Evolutionary conservation across 2,329 filamentous ascomycete genomes (phyloP).

Genomic region (Kalaharituber pfeilii): DNA sequence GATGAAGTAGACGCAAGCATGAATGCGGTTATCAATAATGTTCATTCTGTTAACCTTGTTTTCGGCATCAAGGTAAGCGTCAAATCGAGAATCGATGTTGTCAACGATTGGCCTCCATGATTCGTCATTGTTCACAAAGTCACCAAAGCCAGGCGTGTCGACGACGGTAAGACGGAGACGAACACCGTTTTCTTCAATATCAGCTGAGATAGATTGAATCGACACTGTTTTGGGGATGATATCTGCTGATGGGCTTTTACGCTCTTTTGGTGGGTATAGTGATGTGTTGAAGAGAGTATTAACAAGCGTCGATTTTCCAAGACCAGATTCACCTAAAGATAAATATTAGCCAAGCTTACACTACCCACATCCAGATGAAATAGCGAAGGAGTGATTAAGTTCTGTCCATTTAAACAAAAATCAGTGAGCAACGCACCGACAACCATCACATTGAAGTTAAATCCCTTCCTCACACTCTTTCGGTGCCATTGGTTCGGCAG

Average conservation of each 20-base stretch:
- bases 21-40: slow-evolving; percentile 97
- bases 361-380: too few relatives aligned
- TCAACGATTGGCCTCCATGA: slow-evolving; percentile 98
- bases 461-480: slow-evolving; percentile 99
- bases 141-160: slow-evolving; percentile 92
- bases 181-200: slow-evolving; percentile 97
- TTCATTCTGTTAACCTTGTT: slow-evolving; percentile 99
- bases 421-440: slow-evolving; percentile 55
- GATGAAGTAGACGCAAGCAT: slow-evolving; percentile 98
- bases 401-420: too few relatives aligned
- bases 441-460: slow-evolving; percentile 99
- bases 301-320: slow-evolving; percentile 97
- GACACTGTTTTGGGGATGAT: slow-evolving; percentile 97
- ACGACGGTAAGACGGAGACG: slow-evolving; percentile 91
- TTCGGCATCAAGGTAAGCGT: slow-evolving; percentile 95
- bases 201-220: slow-evolving; percentile 85
- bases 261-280: slow-evolving; percentile 95
- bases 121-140: slow-evolving; percentile 99
- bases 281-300: slow-evolving; percentile 99
- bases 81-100: slow-evolving; percentile 98
- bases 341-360: slow-evolving; percentile 7
- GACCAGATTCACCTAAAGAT: slow-evolving; percentile 75
- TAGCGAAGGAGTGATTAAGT: too few relatives aligned
- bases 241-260: slow-evolving; percentile 89
- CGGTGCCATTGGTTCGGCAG: slow-evolving; percentile 99